Conservation (phyloP, 257 asterid genomes). For the Hygrophila difformis region DNA sequence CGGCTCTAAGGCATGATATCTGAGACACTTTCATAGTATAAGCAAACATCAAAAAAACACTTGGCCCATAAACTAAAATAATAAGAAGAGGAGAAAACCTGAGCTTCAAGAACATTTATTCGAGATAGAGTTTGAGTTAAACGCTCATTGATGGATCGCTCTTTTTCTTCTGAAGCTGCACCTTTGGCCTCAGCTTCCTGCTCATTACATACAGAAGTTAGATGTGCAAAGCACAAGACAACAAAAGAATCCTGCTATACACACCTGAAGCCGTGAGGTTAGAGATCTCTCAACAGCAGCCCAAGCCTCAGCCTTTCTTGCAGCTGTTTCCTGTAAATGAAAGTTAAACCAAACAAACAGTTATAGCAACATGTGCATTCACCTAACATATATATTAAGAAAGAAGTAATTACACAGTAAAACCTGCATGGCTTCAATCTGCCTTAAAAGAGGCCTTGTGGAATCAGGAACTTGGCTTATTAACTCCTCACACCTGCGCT, state of each 20-base stretch:
- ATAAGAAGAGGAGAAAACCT: conserved; percentile 34
- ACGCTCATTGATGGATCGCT: conserved; percentile 86
- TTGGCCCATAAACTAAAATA: conserved; percentile 8
- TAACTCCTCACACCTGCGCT: conserved; percentile 95
- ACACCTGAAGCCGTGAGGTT: conserved; percentile 92
- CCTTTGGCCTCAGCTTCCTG: conserved; percentile 98
- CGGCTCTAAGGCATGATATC: conserved; percentile 98
- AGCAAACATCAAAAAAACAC: conserved; percentile 25
- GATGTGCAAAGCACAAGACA: conserved; percentile 9
- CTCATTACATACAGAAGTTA: conserved; percentile 13
- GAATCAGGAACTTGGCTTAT: conserved; percentile 97
- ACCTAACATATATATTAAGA: too few relatives aligned
- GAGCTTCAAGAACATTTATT: conserved; percentile 97
- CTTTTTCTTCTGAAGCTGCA: conserved; percentile 92
- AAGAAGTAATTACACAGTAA: conserved; percentile 11
- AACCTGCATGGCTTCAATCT: conserved; percentile 99
- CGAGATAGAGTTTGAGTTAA: conserved; percentile 92
- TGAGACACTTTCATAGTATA: conserved; percentile 28
- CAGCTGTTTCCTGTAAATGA: conserved; percentile 71
- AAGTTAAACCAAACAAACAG: conserved; percentile 1
- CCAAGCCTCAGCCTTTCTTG: conserved; percentile 95
- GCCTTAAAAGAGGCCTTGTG: conserved; percentile 97
- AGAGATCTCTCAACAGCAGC: conserved; percentile 94
- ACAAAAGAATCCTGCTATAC: conserved; percentile 13
- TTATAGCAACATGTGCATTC: conserved; percentile 9